phyloP scores from a whole-genome alignment of 192 early-diverging fungal genomes.

The Podila verticillata region DNA sequence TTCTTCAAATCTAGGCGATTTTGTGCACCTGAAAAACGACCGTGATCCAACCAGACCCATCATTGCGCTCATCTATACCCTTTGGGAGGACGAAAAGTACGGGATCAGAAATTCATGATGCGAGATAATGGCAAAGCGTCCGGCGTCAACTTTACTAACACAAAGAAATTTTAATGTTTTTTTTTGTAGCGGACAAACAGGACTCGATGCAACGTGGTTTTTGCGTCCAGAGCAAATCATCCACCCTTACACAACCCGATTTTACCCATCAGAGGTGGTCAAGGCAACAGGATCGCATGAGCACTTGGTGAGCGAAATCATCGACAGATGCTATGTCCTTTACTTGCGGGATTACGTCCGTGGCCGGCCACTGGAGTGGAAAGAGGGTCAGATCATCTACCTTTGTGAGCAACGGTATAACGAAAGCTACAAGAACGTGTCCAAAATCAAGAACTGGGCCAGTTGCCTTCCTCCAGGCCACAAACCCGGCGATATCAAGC shows the following conservation, averaged over 20 bases:
- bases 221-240: constrained; percentile 75
- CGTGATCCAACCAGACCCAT: constrained; percentile 66
- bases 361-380: constrained; percentile 58
- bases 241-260: constrained; percentile 62
- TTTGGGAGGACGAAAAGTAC: constrained; percentile 62
- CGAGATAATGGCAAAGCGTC: neutral
- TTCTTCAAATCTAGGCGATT: constrained; percentile 58
- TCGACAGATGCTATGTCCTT: constrained; percentile 71
- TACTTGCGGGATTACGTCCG: constrained; percentile 65
- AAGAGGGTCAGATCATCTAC: constrained; percentile 64
- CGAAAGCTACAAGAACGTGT: constrained; percentile 60
- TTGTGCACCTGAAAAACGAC: constrained; percentile 69
- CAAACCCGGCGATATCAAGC: constrained; percentile 39
- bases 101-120: neutral
- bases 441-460: constrained; percentile 75
- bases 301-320: constrained; percentile 62
- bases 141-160: neutral
- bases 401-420: constrained; percentile 74
- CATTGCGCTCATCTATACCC: constrained; percentile 64
- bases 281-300: constrained; percentile 66
- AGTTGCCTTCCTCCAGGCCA: constrained; percentile 60
- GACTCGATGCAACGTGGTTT: constrained; percentile 67
- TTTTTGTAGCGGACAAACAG: constrained; percentile 39
- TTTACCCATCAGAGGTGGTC: constrained; percentile 74
- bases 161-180: neutral